Evolutionary conservation across 495 filamentous ascomycete genomes (phyloP), one percentile per base, ranked within the genome.

Genomic region (Evansstolkia leycettana): DNA sequence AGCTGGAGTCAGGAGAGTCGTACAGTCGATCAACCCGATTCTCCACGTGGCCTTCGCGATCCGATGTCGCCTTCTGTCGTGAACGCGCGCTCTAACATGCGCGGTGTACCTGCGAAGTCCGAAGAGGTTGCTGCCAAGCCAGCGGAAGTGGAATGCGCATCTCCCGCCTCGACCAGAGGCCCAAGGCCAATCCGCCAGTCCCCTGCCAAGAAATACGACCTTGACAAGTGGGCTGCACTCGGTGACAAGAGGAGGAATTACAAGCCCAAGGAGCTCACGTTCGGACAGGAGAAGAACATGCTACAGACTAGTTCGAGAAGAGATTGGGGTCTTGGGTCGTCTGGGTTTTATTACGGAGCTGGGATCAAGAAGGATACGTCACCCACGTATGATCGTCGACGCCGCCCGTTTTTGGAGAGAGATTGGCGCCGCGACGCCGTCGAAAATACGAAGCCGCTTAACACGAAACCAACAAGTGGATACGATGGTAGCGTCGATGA

Each of bases 141-240:
- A n/a, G 24, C 7, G n/a, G 24, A 26, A 7, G 7, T 26, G 24
- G 28, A 29, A 12, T 15, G 10, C 19, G 62, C 39, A 70, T 83
- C 56, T 65, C 80, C 63, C 73, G 82, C 61, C 67, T 85, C 46
- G 75, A 84, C 60, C 32, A 63, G 63, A 6, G 54, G 67, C 10
- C 51, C 59, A 40, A 51, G 59, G 42, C 50, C 66, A 3, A 45
- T 62, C 39, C 68, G 62, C 27, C 75, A 76, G 33, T 69, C 68
- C 11, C 60, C 69, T 3, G 62, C 69, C 7, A 69, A 70, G 54
- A 65, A 61, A 13, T 63, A 60, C 41, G 62, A 65, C 42, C 48
- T 83, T 30, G 87, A 95, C 63, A 93, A 89, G 54, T 95, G 87
- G 87, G 70, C 82, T 2, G 79, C 74, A 6, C 64, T 95, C 7